phyloP scores from a whole-genome alignment of 2,329 filamentous ascomycete genomes.

The Fusarium temperatum region DNA sequence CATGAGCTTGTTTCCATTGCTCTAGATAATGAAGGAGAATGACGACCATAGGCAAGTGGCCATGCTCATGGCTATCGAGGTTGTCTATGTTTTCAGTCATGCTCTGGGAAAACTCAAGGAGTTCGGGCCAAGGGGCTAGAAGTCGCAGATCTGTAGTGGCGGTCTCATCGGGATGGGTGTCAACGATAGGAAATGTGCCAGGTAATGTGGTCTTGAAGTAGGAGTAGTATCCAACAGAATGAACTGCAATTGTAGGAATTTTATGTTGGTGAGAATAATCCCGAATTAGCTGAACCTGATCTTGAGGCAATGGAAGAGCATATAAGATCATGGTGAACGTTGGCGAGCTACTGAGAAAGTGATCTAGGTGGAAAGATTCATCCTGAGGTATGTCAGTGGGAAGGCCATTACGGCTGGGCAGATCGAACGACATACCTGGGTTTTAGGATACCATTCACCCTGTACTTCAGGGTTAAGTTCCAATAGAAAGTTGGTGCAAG shows the following conservation, averaged over 20 bases:
- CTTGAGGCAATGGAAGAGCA: slow-evolving; percentile 58
- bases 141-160: slow-evolving; percentile 87
- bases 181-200: slow-evolving; percentile 87
- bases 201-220: slow-evolving; percentile 84
- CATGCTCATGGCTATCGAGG: slow-evolving; percentile 83
- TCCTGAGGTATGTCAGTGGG: slow-evolving; percentile 28
- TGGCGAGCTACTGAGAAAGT: slow-evolving; percentile 52
- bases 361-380: slow-evolving; percentile 49
- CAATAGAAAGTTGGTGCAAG: slow-evolving; percentile 77
- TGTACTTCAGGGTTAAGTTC: slow-evolving; percentile 95
- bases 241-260: slow-evolving; percentile 81
- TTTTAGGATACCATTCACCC: slow-evolving; percentile 72
- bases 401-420: not conserved
- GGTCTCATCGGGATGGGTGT: slow-evolving; percentile 92
- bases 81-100: slow-evolving; percentile 75
- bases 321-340: slow-evolving; percentile 65
- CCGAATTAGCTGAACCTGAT: slow-evolving; percentile 56
- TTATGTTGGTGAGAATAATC: slow-evolving; percentile 62
- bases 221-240: slow-evolving; percentile 92
- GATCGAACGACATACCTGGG: slow-evolving; percentile 41
- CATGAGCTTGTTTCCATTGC: slow-evolving; percentile 78
- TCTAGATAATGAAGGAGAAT: slow-evolving; percentile 85
- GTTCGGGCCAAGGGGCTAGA: slow-evolving; percentile 85
- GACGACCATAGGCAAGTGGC: slow-evolving; percentile 88
- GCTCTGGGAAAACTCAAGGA: slow-evolving; percentile 71